Percentiles rank a stretch among this genome's conserved stretches.
These are phyloP conservation scores for Harrya chromipes DNA, from an alignment of 768 basidiomycete species.

Conservation along the genomic window DNA sequence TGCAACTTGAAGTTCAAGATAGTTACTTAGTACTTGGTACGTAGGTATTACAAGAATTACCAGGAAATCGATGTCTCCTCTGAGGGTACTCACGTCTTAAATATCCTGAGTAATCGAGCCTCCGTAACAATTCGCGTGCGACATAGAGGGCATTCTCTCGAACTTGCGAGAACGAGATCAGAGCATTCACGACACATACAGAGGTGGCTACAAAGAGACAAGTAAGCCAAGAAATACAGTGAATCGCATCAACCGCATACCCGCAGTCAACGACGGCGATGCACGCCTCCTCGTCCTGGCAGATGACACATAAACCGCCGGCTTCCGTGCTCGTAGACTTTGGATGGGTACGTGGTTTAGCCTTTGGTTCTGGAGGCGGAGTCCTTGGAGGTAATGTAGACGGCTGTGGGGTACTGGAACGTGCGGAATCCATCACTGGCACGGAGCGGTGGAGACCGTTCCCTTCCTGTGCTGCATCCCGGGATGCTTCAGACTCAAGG, in stretches of 20 bases:
- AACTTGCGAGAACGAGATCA: conserved; percentile 72
- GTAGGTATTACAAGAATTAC: no score
- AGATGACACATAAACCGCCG: conserved; percentile 83
- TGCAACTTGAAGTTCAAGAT: no score
- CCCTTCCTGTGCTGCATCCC: conserved; percentile 1
- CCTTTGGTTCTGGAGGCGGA: conserved; percentile 33
- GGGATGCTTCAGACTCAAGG: conserved; percentile 13
- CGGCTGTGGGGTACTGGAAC: conserved; percentile 11
- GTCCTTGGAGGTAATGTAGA: conserved; percentile 18
- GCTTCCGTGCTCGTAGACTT: conserved; percentile 43
- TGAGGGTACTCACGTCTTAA: no score
- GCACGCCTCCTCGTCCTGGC: conserved; percentile 92
- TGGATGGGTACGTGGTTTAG: conserved; percentile 33
- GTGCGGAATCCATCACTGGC: background rate
- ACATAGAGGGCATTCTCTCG: conserved; percentile 88
- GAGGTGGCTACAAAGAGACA: conserved; percentile 54
- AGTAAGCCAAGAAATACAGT: background rate
- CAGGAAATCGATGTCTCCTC: no score
- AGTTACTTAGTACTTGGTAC: no score
- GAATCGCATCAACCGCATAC: conserved; percentile 40
- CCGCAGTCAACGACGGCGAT: conserved; percentile 95
- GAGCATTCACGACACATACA: conserved; percentile 77
- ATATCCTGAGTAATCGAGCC: conserved; percentile 76
- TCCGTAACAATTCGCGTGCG: conserved; percentile 86
- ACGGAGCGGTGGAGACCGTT: background rate